Base-by-base conservation (phyloP, 2,329 filamentous ascomycete species). In the Parascedosporium putredinis region DNA sequence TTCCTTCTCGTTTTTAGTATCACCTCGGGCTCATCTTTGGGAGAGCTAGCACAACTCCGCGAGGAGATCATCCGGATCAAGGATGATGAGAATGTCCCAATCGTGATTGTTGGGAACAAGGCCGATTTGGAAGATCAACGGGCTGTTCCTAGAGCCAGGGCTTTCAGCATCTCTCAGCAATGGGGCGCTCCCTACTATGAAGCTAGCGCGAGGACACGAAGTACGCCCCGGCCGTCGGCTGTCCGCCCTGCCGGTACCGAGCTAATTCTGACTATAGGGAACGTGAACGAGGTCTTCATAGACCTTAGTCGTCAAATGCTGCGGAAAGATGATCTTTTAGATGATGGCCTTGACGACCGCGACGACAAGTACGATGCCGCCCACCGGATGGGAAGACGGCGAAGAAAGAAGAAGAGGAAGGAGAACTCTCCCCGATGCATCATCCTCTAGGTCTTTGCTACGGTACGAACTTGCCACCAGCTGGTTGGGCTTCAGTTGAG, bases 181-280 rank as follows among this genome's bases (percentile, higher is more conserved):
- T 95, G 89, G 89, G 84, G 84, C 18, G 86, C 86, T 31, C 89
- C 89, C 1, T 95, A 95, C 64, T 95, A 95, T 62, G 89, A 95
- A 69, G 85, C 89, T 31, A 91, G 86, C 55, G 89, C 89, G 47
- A 76, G 89, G 55, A 82, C 86, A 58, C 75, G 84, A 60, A 86
- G 61, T 86, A 62, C 61, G 75, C 65, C 52, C 42, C 36, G 47
- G 31, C 33, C 40, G 27, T 12, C 16, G 27, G 20, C 14, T 9
- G 14, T 14, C 34, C 47, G 10, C 1, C 10, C 2, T 29, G 2
- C 24, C 8, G 36, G 25, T 23, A 7, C 25, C 22, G 14, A 23
- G n/a, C n/a, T n/a, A n/a, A n/a, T 9, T 16, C 16, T 40, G 8
- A 10, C n/a, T 7, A 4, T 40, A 79, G 76, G 85, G 55, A 95